Percentiles rank a stretch among this genome's conserved stretches.
These are phyloP conservation scores for Penstemon eatonii DNA, from an alignment of 257 asterid species.

Conservation along the genomic window DNA sequence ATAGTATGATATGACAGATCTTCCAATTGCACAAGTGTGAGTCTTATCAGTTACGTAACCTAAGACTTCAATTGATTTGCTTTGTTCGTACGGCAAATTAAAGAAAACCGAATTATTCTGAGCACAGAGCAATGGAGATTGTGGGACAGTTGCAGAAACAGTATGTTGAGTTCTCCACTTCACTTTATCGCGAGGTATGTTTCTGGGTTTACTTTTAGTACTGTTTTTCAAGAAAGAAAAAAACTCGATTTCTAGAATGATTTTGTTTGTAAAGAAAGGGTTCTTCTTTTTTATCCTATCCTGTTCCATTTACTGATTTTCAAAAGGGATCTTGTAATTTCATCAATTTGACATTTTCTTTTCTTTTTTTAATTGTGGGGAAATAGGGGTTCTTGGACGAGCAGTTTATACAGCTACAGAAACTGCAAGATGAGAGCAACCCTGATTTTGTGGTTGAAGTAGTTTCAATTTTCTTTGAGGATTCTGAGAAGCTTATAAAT, in stretches of 20 bases:
- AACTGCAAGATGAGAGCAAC: slow-evolving; percentile 73
- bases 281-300: not conserved
- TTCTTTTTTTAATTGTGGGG: not conserved
- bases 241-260: slow-evolving; percentile 1
- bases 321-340: slow-evolving; percentile 4
- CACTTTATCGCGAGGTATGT: slow-evolving; percentile 41
- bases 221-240: not conserved
- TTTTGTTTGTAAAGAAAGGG: not conserved
- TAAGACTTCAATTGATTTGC: too few species aligned
- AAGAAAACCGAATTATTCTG: not conserved
- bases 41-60: too few species aligned
- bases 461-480: slow-evolving; percentile 68
- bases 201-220: not conserved
- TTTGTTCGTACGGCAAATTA: not conserved
- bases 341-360: slow-evolving; percentile 7
- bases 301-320: not conserved
- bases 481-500: slow-evolving; percentile 67
- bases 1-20: too few species aligned
- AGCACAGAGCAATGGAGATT: slow-evolving; percentile 28
- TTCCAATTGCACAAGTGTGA: too few species aligned
- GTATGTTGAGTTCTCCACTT: slow-evolving; percentile 28
- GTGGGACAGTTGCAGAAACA: slow-evolving; percentile 38
- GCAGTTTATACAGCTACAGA: slow-evolving; percentile 64
- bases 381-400: slow-evolving; percentile 59
- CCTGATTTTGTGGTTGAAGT: slow-evolving; percentile 76